Conservation (phyloP, 2,329 filamentous ascomycete genomes). For the Xylaria sp. region DNA sequence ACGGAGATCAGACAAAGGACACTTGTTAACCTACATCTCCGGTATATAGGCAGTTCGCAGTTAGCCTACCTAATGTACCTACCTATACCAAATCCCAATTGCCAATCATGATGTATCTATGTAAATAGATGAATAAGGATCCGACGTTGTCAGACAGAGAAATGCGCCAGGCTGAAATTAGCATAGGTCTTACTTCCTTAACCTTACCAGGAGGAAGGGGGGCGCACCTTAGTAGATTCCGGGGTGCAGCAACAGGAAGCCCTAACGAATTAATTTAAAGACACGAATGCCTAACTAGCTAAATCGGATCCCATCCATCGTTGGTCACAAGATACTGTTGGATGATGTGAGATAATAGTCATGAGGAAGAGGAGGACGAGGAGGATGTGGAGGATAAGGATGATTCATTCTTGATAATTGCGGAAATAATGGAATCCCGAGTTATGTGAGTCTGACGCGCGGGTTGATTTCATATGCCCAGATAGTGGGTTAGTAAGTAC, state of each 20-base stretch:
- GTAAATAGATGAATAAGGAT: conserved; percentile 11
- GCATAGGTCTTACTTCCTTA: conserved; percentile 21
- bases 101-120: not conserved
- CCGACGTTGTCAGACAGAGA: no score
- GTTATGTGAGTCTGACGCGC: not conserved
- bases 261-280: no score
- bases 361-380: not conserved
- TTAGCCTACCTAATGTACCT: not conserved
- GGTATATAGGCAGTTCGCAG: no score
- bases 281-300: no score
- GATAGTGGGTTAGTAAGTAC: no score
- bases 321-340: not conserved
- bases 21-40: no score
- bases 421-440: not conserved
- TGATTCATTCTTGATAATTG: not conserved
- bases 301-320: not conserved
- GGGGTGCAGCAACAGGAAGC: conserved; percentile 30
- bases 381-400: not conserved
- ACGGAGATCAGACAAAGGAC: not conserved
- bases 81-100: not conserved
- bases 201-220: not conserved
- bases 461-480: no score
- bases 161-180: not conserved
- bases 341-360: conserved; percentile 11
- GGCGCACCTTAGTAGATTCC: conserved; percentile 24